Evolutionary conservation across 352 stramenopile species (phyloP).

Genomic region (Phytophthora lateralis): DNA sequence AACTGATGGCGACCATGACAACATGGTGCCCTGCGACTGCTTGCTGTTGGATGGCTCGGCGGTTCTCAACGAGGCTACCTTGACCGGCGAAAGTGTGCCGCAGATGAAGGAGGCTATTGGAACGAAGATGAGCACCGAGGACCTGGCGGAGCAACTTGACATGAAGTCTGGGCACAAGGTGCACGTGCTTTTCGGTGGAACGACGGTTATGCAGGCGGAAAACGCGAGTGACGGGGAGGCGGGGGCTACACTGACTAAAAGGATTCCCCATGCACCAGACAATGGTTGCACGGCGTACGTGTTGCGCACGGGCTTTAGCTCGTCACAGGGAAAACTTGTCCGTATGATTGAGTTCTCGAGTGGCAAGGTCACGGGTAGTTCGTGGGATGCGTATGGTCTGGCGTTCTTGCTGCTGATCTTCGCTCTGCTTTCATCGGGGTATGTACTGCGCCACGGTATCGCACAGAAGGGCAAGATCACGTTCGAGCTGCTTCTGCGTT

Average conservation of each 20-base stretch:
- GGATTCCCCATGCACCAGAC: slow-evolving; percentile 86
- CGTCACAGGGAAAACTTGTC: slow-evolving; percentile 97
- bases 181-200: slow-evolving; percentile 94
- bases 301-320: slow-evolving; percentile 97
- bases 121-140: slow-evolving; percentile 73
- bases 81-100: slow-evolving; percentile 98
- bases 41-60: slow-evolving; percentile 94
- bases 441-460: slow-evolving; percentile 93
- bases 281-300: slow-evolving; percentile 94
- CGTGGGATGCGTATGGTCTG: slow-evolving; percentile 96
- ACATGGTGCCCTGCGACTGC: slow-evolving; percentile 95
- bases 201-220: slow-evolving; percentile 89
- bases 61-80: slow-evolving; percentile 98
- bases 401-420: slow-evolving; percentile 97
- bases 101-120: slow-evolving; percentile 97
- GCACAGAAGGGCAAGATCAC: slow-evolving; percentile 91
- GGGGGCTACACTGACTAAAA: slow-evolving; percentile 23
- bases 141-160: slow-evolving; percentile 73
- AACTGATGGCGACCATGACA: slow-evolving; percentile 80
- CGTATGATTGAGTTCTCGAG: slow-evolving; percentile 98
- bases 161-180: slow-evolving; percentile 91
- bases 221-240: slow-evolving; percentile 40
- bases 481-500: slow-evolving; percentile 97
- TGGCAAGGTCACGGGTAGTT: slow-evolving; percentile 95
- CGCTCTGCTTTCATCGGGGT: slow-evolving; percentile 93